A percentile compares a stretch with the other conserved stretches of the same genome.
These are phyloP conservation scores for Diaporthe velutina DNA, from an alignment of 2,329 filamentous ascomycete species.

Conservation along the genomic window DNA sequence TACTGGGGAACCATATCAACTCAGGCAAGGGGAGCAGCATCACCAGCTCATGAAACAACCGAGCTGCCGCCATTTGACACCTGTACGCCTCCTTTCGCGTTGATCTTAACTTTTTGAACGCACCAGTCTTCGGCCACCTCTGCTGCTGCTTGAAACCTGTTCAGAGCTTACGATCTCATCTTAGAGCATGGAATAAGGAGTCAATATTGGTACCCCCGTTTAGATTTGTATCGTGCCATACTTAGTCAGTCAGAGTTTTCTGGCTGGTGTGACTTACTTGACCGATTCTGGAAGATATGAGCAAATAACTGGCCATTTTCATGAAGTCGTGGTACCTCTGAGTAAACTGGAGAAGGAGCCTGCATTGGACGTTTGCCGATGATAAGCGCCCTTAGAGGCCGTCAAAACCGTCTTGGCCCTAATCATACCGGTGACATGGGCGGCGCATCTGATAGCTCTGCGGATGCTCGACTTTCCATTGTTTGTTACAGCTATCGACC, in stretches of 20 bases:
- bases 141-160: background rate
- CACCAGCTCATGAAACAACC: slow-evolving; percentile 1
- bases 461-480: background rate
- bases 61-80: background rate
- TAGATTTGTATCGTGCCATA: background rate
- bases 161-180: background rate
- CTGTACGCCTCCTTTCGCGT: too few species aligned
- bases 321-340: background rate
- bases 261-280: background rate
- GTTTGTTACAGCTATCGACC: background rate
- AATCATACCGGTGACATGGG: background rate
- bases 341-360: too few species aligned
- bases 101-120: background rate
- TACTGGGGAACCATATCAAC: background rate
- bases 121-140: background rate
- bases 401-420: background rate
- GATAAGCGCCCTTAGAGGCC: too few species aligned
- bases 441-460: background rate
- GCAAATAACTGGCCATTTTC: background rate
- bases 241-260: background rate
- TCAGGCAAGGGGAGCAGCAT: background rate
- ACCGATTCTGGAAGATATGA: background rate
- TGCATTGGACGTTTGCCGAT: background rate
- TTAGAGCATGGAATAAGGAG: background rate
- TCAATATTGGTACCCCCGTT: background rate